These are phyloP conservation scores for Backusella parvicylindrica DNA, from an alignment of 192 early-diverging fungal species.

Conservation along the genomic window DNA sequence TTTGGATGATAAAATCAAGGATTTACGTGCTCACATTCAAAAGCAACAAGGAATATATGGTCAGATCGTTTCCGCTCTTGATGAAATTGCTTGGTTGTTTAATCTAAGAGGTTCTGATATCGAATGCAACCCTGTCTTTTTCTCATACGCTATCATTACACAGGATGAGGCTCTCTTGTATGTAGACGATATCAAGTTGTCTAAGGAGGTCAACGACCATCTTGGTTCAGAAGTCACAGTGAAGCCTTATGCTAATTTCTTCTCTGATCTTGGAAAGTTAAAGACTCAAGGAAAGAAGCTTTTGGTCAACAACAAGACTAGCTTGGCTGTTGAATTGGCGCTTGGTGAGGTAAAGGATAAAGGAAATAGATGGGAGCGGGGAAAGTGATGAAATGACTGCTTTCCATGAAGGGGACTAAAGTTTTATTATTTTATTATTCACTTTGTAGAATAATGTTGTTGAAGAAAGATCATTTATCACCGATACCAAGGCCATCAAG, in stretches of 20 bases:
- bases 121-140: conserved; percentile 95
- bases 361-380: not conserved
- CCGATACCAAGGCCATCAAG: conserved; percentile 88
- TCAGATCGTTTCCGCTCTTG: conserved; percentile 82
- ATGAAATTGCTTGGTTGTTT: conserved; percentile 97
- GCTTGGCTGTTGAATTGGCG: conserved; percentile 73
- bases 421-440: not conserved
- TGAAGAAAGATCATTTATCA: conserved; percentile 66
- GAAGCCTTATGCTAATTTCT: conserved; percentile 74
- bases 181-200: conserved; percentile 71
- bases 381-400: too few relatives aligned
- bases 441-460: conserved; percentile 40
- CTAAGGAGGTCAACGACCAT: conserved; percentile 57
- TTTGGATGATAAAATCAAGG: conserved; percentile 62
- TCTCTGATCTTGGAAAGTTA: conserved; percentile 57
- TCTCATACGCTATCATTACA: conserved; percentile 87
- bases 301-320: conserved; percentile 62
- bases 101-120: conserved; percentile 97
- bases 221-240: conserved; percentile 57
- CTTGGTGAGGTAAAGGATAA: conserved; percentile 50
- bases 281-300: conserved; percentile 41
- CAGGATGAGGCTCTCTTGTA: conserved; percentile 65
- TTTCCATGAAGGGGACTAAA: too few relatives aligned
- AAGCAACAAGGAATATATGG: conserved; percentile 61
- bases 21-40: conserved; percentile 60